Percentiles rank a stretch among this genome's conserved stretches.
These are phyloP conservation scores for Podospora pseudoanserina DNA, from an alignment of 495 filamentous ascomycete genomes.

Conservation along the genomic window DNA sequence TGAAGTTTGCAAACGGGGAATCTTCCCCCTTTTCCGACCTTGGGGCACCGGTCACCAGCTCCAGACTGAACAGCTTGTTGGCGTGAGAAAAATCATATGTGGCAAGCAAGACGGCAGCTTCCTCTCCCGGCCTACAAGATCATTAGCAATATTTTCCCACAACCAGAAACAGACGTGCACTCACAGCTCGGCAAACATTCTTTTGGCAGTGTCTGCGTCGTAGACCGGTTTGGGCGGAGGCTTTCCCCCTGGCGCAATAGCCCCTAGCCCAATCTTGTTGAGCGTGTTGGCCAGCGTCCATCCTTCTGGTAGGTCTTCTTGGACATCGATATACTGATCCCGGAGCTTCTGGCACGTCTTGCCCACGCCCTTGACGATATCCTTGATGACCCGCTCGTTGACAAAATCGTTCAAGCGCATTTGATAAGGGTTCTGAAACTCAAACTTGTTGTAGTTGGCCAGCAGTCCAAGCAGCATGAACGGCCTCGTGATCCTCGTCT, in stretches of 20 bases:
- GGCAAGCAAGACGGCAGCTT: constrained; percentile 74
- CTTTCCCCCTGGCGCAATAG: constrained; percentile 65
- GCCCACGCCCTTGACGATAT: constrained; percentile 72
- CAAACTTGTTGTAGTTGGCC: constrained; percentile 99
- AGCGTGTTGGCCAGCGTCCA: constrained; percentile 81
- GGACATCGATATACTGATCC: constrained; percentile 78
- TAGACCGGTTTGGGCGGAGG: constrained; percentile 54
- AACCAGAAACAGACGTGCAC: constrained; percentile 15
- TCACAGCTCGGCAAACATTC: constrained; percentile 63
- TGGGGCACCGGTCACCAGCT: constrained; percentile 63
- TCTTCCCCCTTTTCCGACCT: constrained; percentile 59
- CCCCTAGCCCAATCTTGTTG: constrained; percentile 77
- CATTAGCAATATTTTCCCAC: constrained; percentile 20
- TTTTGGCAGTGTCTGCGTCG: constrained; percentile 69
- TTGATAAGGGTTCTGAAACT: constrained; percentile 96
- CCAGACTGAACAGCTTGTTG: constrained; percentile 93
- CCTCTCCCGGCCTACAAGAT: constrained; percentile 62
- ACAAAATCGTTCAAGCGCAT: constrained; percentile 96
- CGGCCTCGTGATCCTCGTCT: constrained; percentile 61
- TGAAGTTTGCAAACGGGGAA: constrained; percentile 72
- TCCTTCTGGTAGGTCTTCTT: constrained; percentile 87
- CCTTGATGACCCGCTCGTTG: constrained; percentile 81
- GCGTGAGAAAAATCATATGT: constrained; percentile 92
- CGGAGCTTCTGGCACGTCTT: constrained; percentile 61
- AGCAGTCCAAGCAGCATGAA: constrained; percentile 84